Percentiles rank a stretch among this genome's conserved stretches.
Conservation (phyloP, 306 rosid genomes). For the Casuarina equisetifolia region DNA sequence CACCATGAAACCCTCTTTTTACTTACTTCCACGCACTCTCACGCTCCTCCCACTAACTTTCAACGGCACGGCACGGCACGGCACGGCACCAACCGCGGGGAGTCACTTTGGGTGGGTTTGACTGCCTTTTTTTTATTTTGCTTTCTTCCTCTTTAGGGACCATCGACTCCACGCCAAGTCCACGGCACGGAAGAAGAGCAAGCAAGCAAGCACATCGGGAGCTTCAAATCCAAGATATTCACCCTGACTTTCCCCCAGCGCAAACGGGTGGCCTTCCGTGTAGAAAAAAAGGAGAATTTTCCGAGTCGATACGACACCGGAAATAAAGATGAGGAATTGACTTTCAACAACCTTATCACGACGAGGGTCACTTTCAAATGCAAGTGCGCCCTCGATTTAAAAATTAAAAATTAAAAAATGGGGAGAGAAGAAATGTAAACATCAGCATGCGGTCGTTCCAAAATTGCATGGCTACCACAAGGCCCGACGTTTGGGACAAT, state of each 20-base stretch:
- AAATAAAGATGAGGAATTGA: neutral
- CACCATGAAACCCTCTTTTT: neutral
- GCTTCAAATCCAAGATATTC: neutral
- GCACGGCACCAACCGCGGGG: neutral
- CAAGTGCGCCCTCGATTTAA: constrained; percentile 29
- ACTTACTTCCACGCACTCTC: neutral
- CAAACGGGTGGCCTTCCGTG: too few relatives aligned
- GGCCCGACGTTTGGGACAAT: constrained; percentile 21
- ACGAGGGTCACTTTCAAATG: constrained; percentile 34
- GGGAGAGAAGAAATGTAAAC: constrained; percentile 35
- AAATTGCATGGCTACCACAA: constrained; percentile 20
- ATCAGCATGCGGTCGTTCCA: constrained; percentile 25
- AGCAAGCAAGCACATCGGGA: neutral
- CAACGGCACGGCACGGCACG: neutral
- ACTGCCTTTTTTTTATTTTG: neutral
- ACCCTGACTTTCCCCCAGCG: too few relatives aligned
- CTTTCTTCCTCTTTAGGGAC: too few relatives aligned
- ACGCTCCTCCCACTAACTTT: neutral
- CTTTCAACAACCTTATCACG: constrained; percentile 38
- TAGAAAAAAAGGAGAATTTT: neutral
- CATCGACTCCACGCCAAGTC: neutral
- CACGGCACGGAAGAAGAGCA: neutral
- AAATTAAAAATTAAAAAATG: constrained; percentile 1
- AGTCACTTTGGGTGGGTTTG: neutral
- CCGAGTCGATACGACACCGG: neutral